phyloP scores from a whole-genome alignment of 108 stramenopile species.

The Pseudonitzschia pungens region DNA sequence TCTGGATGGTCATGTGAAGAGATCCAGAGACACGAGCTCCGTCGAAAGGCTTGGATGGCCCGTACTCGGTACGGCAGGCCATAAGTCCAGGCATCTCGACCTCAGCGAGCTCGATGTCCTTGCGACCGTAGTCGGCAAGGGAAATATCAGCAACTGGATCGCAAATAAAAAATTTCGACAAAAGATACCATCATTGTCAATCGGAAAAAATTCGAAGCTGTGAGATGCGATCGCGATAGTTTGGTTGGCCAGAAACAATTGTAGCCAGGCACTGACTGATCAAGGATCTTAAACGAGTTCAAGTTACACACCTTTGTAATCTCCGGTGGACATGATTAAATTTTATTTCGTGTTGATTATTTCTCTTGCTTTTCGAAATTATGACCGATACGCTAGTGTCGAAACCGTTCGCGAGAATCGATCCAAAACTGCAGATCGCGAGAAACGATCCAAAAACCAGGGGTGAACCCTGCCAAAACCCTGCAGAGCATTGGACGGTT shows the following conservation, averaged over 20 bases:
- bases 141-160: conserved; percentile 95
- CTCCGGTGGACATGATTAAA: conserved; percentile 92
- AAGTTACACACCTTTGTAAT: conserved; percentile 81
- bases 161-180: conserved; percentile 8
- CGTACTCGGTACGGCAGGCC: conserved; percentile 94
- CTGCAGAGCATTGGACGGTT: conserved; percentile 2
- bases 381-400: background rate
- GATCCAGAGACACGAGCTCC: conserved; percentile 97
- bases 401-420: background rate
- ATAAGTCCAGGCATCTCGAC: conserved; percentile 99
- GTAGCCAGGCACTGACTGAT: too few species aligned
- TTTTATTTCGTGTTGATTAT: background rate
- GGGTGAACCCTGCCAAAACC: too few species aligned
- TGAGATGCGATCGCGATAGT: background rate
- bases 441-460: too few species aligned
- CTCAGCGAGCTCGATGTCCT: conserved; percentile 99
- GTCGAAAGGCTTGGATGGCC: conserved; percentile 71
- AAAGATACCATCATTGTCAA: conserved; percentile 14
- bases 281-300: too few species aligned
- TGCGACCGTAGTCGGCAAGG: conserved; percentile 99
- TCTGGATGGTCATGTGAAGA: conserved; percentile 99
- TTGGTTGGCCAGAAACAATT: too few species aligned
- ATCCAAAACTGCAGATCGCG: background rate
- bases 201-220: background rate
- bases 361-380: background rate